These are phyloP conservation scores for Acanthamoeba healyi DNA, from an alignment of 208 protist genomes.

Conservation along the genomic window DNA sequence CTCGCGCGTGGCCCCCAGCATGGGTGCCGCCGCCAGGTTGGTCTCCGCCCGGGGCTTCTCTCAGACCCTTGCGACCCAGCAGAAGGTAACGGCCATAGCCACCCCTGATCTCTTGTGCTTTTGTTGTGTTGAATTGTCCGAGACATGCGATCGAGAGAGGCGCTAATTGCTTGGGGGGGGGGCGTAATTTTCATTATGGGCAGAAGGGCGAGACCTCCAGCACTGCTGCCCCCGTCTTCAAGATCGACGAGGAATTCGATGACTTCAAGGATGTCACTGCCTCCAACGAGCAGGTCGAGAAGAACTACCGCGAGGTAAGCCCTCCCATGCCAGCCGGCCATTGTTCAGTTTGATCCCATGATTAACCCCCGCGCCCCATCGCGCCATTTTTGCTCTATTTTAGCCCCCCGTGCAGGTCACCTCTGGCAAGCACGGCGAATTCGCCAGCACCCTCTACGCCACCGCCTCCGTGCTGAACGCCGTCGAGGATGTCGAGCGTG, in stretches of 20 bases:
- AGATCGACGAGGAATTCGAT: slow-evolving; percentile 35
- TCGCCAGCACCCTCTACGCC: slow-evolving; percentile 37
- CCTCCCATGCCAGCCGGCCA: too few species aligned
- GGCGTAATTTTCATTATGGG: too few species aligned
- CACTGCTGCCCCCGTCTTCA: background rate
- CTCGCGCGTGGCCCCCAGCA: background rate
- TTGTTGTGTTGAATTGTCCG: too few species aligned
- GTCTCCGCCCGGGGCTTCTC: background rate
- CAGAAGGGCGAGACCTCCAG: background rate
- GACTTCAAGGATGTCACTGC: slow-evolving; percentile 20
- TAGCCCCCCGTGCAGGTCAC: slow-evolving; percentile 14
- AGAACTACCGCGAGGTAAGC: slow-evolving; percentile 23
- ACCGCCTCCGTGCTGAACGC: background rate
- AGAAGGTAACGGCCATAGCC: too few species aligned
- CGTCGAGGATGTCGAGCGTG: background rate
- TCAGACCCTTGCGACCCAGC: background rate
- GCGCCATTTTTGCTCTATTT: too few species aligned
- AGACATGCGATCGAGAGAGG: too few species aligned
- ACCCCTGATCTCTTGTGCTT: too few species aligned
- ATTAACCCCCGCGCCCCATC: too few species aligned
- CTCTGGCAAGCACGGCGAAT: slow-evolving; percentile 1
- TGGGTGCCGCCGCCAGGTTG: background rate
- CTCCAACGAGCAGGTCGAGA: slow-evolving; percentile 22
- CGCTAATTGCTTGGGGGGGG: too few species aligned
- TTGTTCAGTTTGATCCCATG: too few species aligned